Evolutionary conservation across 1,139 yeast genomes (phyloP).

Genomic region (Scheffersomyces cryptocercus): DNA sequence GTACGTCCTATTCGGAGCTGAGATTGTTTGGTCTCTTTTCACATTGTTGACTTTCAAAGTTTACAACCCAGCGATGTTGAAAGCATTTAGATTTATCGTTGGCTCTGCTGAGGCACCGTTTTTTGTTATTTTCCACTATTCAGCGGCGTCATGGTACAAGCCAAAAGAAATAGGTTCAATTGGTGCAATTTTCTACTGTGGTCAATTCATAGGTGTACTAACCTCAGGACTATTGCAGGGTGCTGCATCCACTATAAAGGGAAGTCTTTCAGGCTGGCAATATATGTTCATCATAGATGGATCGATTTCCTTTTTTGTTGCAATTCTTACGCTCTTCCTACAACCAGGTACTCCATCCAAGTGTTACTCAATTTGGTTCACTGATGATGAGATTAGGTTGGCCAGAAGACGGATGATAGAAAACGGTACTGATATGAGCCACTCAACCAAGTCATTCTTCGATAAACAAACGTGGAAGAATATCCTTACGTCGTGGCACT

Average conservation of each 20-base stretch:
- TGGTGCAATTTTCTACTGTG: constrained; percentile 29
- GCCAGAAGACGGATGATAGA: constrained; percentile 25
- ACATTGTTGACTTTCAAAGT: constrained; percentile 23
- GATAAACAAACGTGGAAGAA: constrained; percentile 23
- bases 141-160: constrained; percentile 26
- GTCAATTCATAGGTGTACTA: constrained; percentile 30
- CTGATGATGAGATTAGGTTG: constrained; percentile 30
- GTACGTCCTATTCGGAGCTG: constrained; percentile 23
- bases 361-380: constrained; percentile 28
- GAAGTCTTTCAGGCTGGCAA: constrained; percentile 27
- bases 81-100: constrained; percentile 29
- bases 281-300: constrained; percentile 35
- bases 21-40: constrained; percentile 26
- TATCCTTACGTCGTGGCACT: constrained; percentile 26
- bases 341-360: constrained; percentile 32
- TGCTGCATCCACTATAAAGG: constrained; percentile 20
- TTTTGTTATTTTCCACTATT: constrained; percentile 24
- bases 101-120: constrained; percentile 29
- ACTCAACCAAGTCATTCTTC: constrained; percentile 21
- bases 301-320: constrained; percentile 25
- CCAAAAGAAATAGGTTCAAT: constrained; percentile 27
- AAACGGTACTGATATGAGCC: constrained; percentile 23
- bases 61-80: constrained; percentile 17
- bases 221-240: constrained; percentile 31
- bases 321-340: constrained; percentile 23